Conservation (phyloP, 2,329 filamentous ascomycete genomes). For the Colletotrichum australisinense region DNA sequence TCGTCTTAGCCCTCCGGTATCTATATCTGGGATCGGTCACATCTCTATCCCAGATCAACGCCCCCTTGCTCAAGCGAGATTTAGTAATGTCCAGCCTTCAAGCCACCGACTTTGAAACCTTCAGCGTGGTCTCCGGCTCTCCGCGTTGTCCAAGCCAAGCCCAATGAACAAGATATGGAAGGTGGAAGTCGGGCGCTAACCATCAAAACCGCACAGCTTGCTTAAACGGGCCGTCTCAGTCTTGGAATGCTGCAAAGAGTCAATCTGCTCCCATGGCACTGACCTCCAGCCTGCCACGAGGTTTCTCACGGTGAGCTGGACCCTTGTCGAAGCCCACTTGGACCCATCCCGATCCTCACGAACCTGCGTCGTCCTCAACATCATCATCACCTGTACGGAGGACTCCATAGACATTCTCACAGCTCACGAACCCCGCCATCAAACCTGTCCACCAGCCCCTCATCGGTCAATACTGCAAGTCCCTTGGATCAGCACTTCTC, state of each 20-base stretch:
- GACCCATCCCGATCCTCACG: constrained; percentile 10
- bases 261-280: not conserved
- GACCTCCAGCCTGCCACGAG: constrained; percentile 24
- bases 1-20: constrained; percentile 21
- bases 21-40: constrained; percentile 31
- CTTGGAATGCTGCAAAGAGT: not conserved
- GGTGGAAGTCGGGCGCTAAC: constrained; percentile 1
- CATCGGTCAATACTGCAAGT: not conserved
- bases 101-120: not conserved
- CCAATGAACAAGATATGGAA: not conserved
- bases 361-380: constrained; percentile 1
- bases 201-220: constrained; percentile 13
- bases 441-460: not conserved
- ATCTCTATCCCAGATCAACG: constrained; percentile 16
- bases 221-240: constrained; percentile 20
- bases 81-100: not conserved
- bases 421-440: constrained; percentile 4
- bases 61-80: constrained; percentile 20
- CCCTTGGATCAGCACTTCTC: constrained; percentile 9
- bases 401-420: not conserved
- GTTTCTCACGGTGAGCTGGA: not conserved
- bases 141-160: not conserved
- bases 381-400: not conserved
- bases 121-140: not conserved
- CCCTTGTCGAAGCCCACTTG: constrained; percentile 6